These are phyloP conservation scores for Neurospora intermedia DNA, from an alignment of 495 filamentous ascomycete species.

Conservation along the genomic window DNA sequence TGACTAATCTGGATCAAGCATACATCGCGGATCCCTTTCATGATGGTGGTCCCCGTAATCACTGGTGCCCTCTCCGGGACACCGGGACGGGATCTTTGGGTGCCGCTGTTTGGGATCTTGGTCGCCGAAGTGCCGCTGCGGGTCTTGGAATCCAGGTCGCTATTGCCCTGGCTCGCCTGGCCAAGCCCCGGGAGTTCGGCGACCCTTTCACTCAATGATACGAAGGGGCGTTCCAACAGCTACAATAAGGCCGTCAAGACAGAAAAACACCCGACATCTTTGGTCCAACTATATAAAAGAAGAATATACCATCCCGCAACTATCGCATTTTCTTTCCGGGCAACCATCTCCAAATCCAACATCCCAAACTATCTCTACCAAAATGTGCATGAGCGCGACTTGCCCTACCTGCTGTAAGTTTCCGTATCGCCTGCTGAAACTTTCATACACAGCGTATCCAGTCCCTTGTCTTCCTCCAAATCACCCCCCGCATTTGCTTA, in stretches of 20 bases:
- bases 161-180: background rate
- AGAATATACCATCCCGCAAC: background rate
- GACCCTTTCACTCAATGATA: background rate
- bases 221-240: background rate
- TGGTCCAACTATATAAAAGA: background rate
- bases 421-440: background rate
- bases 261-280: background rate
- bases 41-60: background rate
- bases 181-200: background rate
- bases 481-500: background rate
- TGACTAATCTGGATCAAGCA: background rate
- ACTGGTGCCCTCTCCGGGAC: background rate
- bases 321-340: background rate
- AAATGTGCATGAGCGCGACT: slow-evolving; percentile 30
- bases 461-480: background rate
- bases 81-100: background rate
- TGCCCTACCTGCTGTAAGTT: slow-evolving; percentile 31
- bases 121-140: background rate
- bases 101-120: background rate
- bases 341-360: background rate
- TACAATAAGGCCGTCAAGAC: background rate
- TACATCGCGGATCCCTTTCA: background rate
- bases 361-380: slow-evolving; percentile 1
- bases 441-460: background rate
- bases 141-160: background rate